Base-by-base conservation (phyloP, 305 asterid species). In the Rubia peregrina region DNA sequence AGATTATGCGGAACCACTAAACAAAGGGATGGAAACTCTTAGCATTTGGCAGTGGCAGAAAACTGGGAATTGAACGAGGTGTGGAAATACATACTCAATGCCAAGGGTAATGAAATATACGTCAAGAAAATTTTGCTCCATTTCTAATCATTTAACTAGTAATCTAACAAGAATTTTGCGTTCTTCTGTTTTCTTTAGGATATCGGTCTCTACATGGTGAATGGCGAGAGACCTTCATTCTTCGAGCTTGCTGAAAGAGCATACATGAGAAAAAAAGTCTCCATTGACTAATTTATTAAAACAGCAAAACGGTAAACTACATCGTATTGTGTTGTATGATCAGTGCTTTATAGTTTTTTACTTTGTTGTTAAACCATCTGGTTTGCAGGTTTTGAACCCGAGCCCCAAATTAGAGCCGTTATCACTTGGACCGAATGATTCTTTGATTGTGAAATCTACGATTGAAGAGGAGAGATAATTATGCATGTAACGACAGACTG, bases 71-170 rank as follows among this genome's bases (percentile, higher is more conserved):
- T 94, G 74, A 91, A 91, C 44, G 99, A 85, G 74, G 99, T 91
- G 11, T 94, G 99, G 99, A 89, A 89, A 80, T 97, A 94, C 75
- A 88, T 94, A 65, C 85, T 94, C 71, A 84, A 91, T 38, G 95
- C 96, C 5, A 96, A 91, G 74, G 98, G 99, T 73, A 96, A 94
- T 77, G 99, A 94, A 84, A 91, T 94, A 82, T 94, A 91, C 21
- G 84, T 94, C 5, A 94, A 94, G 98, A 26, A 26, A 26, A 26
- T 26, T 71, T n/a, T n/a, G 24, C 59, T 17, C 56, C 2, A 7
- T 49, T 16, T 49, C 6, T 53, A 53, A 53, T 7, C 9, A 53
- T n/a, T 69, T 69, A 46, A 12, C 11, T 22, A 17, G 38, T 13
- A 71, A 24, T 30, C 8, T 14, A 42, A 71, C 44, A 12, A 67